Percentiles rank a stretch among this genome's conserved stretches.
Evolutionary conservation across 768 basidiomycete species (phyloP).

Genomic region (Trametes cingulata): DNA sequence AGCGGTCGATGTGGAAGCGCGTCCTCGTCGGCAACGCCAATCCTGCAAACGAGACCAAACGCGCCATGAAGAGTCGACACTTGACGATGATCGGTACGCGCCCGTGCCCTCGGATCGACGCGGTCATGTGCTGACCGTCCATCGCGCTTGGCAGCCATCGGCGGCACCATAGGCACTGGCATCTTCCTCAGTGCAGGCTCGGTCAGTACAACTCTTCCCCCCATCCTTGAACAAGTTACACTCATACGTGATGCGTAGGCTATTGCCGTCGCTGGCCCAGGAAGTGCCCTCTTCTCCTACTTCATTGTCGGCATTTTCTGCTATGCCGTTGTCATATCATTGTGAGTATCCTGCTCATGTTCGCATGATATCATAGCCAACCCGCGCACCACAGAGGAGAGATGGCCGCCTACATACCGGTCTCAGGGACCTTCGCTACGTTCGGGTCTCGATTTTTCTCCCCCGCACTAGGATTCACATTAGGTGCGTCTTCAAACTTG

Average conservation of each 20-base stretch:
- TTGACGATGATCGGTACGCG: slow-evolving; percentile 44
- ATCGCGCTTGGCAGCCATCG: slow-evolving; percentile 43
- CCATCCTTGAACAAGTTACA: neutral
- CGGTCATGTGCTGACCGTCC: neutral
- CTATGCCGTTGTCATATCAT: slow-evolving; percentile 59
- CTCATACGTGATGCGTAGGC: slow-evolving; percentile 34
- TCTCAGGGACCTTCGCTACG: slow-evolving; percentile 60
- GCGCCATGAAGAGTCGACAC: slow-evolving; percentile 43
- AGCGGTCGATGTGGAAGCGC: slow-evolving; percentile 24
- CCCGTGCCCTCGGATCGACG: neutral
- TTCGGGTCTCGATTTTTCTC: slow-evolving; percentile 62
- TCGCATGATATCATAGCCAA: neutral
- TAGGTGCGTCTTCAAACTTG: slow-evolving; percentile 37
- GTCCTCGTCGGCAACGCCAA: slow-evolving; percentile 21
- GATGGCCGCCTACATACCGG: slow-evolving; percentile 65
- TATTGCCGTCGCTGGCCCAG: slow-evolving; percentile 58
- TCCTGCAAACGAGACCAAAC: slow-evolving; percentile 34
- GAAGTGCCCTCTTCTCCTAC: slow-evolving; percentile 62
- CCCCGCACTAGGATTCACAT: slow-evolving; percentile 58
- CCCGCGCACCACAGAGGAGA: slow-evolving; percentile 46
- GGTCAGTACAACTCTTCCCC: slow-evolving; percentile 31
- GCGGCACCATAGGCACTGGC: slow-evolving; percentile 60
- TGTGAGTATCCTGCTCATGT: slow-evolving; percentile 36
- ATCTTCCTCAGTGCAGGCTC: slow-evolving; percentile 63
- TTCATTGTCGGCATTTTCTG: slow-evolving; percentile 59